These are phyloP conservation scores for Lasiodiplodia sp. DNA, from an alignment of 2,329 filamentous ascomycete species.

Conservation along the genomic window DNA sequence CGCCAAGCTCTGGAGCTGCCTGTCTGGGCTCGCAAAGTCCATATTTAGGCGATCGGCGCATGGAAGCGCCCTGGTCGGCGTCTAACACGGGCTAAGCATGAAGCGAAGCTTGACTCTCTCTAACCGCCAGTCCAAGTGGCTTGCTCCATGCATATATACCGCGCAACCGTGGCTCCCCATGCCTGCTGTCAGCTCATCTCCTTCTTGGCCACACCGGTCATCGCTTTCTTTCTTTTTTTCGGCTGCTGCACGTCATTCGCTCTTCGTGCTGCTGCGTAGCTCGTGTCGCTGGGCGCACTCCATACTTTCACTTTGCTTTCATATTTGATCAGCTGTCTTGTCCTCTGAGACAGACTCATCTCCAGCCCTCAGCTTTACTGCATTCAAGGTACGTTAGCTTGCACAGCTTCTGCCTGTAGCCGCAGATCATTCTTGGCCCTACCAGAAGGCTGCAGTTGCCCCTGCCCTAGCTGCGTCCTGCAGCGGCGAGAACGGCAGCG, in stretches of 20 bases:
- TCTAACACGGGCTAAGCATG: slow-evolving; percentile 2
- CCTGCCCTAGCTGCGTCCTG: background rate
- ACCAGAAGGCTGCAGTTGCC: slow-evolving; percentile 22
- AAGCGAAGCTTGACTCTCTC: slow-evolving; percentile 21
- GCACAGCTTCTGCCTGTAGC: background rate
- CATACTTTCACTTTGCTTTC: background rate
- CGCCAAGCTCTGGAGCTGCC: slow-evolving; percentile 22
- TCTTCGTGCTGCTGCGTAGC: background rate
- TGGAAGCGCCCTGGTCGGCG: slow-evolving; percentile 2
- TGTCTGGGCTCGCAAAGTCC: background rate
- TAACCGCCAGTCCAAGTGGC: slow-evolving; percentile 7
- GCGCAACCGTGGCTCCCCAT: background rate
- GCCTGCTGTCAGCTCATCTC: background rate
- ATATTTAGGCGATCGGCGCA: slow-evolving; percentile 23
- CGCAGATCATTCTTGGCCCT: slow-evolving; percentile 8
- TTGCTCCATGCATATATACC: slow-evolving; percentile 16
- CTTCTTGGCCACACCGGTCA: background rate
- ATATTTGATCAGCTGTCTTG: background rate
- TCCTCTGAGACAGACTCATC: slow-evolving; percentile 1
- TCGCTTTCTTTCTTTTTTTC: background rate
- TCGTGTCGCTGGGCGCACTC: slow-evolving; percentile 10
- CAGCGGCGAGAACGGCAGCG: background rate
- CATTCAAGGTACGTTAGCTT: background rate
- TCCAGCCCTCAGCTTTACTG: background rate
- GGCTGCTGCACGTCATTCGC: background rate